Evolutionary conservation across 371 early-diverging fungal species (phyloP), one percentile per base, ranked within the genome.

Genomic region (Nematocida ausubeli): DNA sequence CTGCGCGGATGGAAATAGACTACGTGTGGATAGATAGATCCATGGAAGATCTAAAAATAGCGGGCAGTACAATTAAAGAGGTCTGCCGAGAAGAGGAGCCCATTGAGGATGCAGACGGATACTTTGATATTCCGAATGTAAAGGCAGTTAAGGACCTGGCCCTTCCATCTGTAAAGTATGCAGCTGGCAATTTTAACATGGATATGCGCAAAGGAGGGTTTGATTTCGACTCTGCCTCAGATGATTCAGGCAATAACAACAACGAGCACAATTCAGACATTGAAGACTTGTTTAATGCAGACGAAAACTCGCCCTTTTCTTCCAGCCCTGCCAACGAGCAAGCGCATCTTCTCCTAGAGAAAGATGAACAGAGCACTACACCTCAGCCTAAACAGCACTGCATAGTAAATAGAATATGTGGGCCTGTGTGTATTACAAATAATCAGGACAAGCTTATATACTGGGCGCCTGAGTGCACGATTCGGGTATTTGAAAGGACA

Each of bases 1-100:
- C 49, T 16, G 3, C 49, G 12, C 12, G 78, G 34, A 24, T 75
- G 26, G 54, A 64, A 2, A 12, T 66, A 28, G 30, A 24, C 9
- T 75, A 64, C 32, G 52, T 75, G 42, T 75, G 78, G 78, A 75
- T 75, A 24, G 78, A 75, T 44, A 37, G 22, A 44, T 7, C 19
- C 9, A 64, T 64, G n/a, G 26, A 49, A 12, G 52, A 51, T 34
- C 52, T 75, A 34, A 35, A 67, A 51, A 64, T 75, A 42, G 52
- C 55, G n/a, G 78, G 40, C 22, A 49, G 65, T 19, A 64, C 35
- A 26, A 75, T 75, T 14, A 47, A 75, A 54, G 63, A 55, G 32
- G 54, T 64, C 39, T 9, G 30, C 44, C 6, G 26, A 26, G 54
- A 51, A 24, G 65, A 73, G 50, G 65, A 64, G 30, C 19, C 9